Percentiles rank a stretch among this genome's conserved stretches.
Evolutionary conservation across 2,329 filamentous ascomycete genomes (phyloP).

Genomic region (Tolypocladium album): DNA sequence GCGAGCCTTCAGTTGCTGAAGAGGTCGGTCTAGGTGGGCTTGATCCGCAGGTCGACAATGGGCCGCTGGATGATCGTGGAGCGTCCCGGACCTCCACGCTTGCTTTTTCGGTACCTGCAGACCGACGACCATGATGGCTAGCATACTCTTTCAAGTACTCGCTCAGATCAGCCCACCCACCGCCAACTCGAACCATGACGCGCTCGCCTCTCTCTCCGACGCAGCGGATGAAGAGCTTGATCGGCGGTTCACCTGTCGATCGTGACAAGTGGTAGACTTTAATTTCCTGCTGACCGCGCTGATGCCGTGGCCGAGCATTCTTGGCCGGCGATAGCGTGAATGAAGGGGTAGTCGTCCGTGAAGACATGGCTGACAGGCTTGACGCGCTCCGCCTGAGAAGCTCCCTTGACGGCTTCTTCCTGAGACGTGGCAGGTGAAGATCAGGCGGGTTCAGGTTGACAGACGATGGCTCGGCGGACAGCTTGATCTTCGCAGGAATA

Average conservation of each 20-base stretch:
- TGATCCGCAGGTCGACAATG: conserved; percentile 22
- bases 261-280: conserved; percentile 87
- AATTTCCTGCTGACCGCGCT: conserved; percentile 58
- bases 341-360: conserved; percentile 52
- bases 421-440: conserved; percentile 37
- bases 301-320: conserved; percentile 34
- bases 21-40: conserved; percentile 32
- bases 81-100: conserved; percentile 50
- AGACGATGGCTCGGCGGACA: conserved; percentile 44
- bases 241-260: conserved; percentile 72
- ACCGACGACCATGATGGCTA: conserved; percentile 74
- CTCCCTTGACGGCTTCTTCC: conserved; percentile 31
- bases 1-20: conserved; percentile 23
- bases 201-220: conserved; percentile 85
- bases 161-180: conserved; percentile 94
- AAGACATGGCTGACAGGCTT: conserved; percentile 40
- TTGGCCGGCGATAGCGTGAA: conserved; percentile 60
- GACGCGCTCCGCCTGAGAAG: conserved; percentile 36
- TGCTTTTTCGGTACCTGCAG: conserved; percentile 31
- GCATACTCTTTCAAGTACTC: conserved; percentile 94
- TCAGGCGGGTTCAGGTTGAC: conserved; percentile 50
- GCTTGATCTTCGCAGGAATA: conserved; percentile 69
- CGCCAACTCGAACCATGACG: conserved; percentile 95
- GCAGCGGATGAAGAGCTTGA: conserved; percentile 88
- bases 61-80: conserved; percentile 18